Evolutionary conservation across 2,329 filamentous ascomycete species (phyloP), one percentile per base, ranked within the genome.

Genomic region (Canariomyces notabilis): DNA sequence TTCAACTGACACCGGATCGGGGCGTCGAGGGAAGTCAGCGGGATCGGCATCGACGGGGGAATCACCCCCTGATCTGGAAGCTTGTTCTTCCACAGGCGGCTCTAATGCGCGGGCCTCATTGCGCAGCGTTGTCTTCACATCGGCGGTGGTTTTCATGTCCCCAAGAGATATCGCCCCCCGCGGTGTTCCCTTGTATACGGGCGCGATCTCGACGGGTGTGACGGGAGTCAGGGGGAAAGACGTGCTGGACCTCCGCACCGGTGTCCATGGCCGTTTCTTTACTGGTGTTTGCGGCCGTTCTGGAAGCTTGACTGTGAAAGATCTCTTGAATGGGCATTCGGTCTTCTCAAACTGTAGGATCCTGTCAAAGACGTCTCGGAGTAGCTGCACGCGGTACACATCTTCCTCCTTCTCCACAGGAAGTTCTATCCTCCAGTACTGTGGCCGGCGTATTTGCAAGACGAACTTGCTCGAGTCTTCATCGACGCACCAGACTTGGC

Each of bases 401-500:
- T 91, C 83, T 18, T 84, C 79, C 2, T 76, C 69, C 0, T 78
- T 78, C 29, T 73, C 73, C 14, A 80, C 76, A 0, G 89, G 87
- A 5, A 96, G 69, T 61, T 96, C 90, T 58, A 96, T 93, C 53
- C 90, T 82, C 76, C 93, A 95, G 64, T 93, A 96, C 35, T 85
- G 84, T 22, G 90, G 84, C 36, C 84, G 80, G 18, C 89, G 77
- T 54, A 94, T 88, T 54, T 90, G 85, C 49, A 96, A 70, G n/a
- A 95, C 85, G 57, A 95, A 95, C 57, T 83, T 78, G 64, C 73
- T 89, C 33, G 85, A 85, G 46, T 83, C 77, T 47, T 88, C 85
- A 63, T 94, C 87, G 23, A 96, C 85, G 63, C 87, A 94, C 90
- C 90, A 96, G 62, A 87, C 94, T 66, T 95, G 89, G 48, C 89